Evolutionary conservation across 495 filamentous ascomycete species (phyloP), one percentile per base, ranked within the genome.

Genomic region (Apodospora peruviana): DNA sequence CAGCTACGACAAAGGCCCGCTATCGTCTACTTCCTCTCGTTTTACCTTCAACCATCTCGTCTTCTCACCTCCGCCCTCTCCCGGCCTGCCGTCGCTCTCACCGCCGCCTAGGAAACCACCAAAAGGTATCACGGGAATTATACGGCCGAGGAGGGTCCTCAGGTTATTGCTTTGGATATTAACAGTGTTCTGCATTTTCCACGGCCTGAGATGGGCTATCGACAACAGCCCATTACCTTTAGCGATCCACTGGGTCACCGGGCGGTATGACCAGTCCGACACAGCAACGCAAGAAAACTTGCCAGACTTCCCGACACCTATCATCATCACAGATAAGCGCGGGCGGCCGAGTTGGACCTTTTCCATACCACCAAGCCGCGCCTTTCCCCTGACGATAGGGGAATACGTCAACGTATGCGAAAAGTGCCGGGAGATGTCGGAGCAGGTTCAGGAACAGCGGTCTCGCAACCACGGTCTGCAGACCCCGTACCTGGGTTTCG

Each of bases 301-400:
- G 21, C 80, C 80, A 2, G 67, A 75, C 4, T 72, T 77, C 18
- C 80, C 82, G n/a, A 75, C 76, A 3, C 77, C 82, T 0, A 72
- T 86, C 23, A 61, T 80, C 1, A 66, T 86, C 14, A 73, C 73
- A 5, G 80, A 86, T 57, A 65, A 70, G 24, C 67, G 67, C 35
- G 81, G 79, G 12, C 71, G 66, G 29, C 56, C 76, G 5, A 83
- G 73, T 56, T 89, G 86, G 86, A 88, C 86, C 0, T 74, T 88
- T 1, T 79, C 74, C 1, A 87, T 90, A 22, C 86, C 86, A 2
- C 66, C 67, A 3, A 70, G 59, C 25, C 67, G 69, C 29, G 54
- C 62, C 11, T 86, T 86, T 40, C 85, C 85, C 10, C 60, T 88
- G n/a, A 57, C 67, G 9, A 69, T 73, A 9, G 48, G 67, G 17